Conservation (phyloP, 2,329 filamentous ascomycete species). For the Exophiala viscosa region DNA sequence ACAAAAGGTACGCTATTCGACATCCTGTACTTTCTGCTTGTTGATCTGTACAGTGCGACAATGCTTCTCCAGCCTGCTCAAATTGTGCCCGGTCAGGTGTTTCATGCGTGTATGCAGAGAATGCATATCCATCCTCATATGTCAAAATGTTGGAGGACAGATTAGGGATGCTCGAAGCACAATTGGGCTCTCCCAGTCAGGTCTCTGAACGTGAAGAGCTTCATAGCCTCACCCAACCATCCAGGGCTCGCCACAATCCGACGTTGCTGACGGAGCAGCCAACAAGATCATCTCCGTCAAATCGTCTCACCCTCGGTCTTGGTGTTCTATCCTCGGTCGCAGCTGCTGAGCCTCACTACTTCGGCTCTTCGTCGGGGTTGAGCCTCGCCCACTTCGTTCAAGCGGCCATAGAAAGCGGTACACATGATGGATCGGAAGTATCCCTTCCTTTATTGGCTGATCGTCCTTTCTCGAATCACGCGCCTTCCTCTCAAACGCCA, state of each 20-base stretch:
- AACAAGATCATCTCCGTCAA: background rate
- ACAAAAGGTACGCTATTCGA: constrained; percentile 9
- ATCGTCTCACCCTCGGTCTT: constrained; percentile 1
- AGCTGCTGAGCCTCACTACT: constrained; percentile 15
- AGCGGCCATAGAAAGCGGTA: constrained; percentile 5
- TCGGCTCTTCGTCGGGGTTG: constrained; percentile 10
- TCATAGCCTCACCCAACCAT: background rate
- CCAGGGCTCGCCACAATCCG: background rate
- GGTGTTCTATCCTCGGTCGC: constrained; percentile 10
- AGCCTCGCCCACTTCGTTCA: constrained; percentile 10
- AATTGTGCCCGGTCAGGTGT: constrained; percentile 11
- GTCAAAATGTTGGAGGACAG: constrained; percentile 10
- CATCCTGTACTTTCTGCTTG: background rate
- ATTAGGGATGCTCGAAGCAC: constrained; percentile 7
- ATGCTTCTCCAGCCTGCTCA: constrained; percentile 11
- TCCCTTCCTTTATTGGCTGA: constrained; percentile 2
- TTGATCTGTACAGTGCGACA: constrained; percentile 9
- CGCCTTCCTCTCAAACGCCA: background rate
- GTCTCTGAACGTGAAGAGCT: background rate
- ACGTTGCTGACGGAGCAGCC: background rate
- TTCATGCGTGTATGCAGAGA: constrained; percentile 8
- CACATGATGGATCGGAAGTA: constrained; percentile 1
- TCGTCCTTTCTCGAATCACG: constrained; percentile 7
- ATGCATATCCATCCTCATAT: constrained; percentile 14
- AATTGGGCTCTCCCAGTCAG: constrained; percentile 1